Conservation (phyloP, 441 rosid species). For the Populus hybrid region DNA sequence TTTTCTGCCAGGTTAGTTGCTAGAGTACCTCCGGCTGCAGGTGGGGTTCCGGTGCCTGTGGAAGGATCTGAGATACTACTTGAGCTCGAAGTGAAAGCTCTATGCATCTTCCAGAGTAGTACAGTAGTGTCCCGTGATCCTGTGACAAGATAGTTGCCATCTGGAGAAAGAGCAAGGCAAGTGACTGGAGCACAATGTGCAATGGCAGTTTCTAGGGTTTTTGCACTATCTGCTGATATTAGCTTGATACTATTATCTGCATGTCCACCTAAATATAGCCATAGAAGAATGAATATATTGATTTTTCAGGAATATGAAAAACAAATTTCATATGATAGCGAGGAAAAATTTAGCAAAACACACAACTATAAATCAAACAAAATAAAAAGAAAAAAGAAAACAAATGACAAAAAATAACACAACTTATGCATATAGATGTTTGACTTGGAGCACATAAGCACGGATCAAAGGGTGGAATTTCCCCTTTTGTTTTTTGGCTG, state of each 20-base stretch:
- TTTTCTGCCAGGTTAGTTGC: constrained; percentile 56
- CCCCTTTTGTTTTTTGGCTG: not conserved
- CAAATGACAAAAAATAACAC: not conserved
- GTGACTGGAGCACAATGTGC: constrained; percentile 98
- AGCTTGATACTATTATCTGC: constrained; percentile 90
- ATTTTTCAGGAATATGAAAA: not conserved
- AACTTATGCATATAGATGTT: not conserved
- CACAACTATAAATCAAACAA: not conserved
- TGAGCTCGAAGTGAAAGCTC: constrained; percentile 47
- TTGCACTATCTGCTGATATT: constrained; percentile 85
- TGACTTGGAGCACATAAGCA: not conserved
- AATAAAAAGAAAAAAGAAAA: not conserved
- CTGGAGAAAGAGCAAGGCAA: constrained; percentile 89
- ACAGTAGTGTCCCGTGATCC: constrained; percentile 90
- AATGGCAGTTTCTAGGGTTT: constrained; percentile 78
- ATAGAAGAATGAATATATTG: constrained; percentile 6
- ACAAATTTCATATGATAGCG: not conserved
- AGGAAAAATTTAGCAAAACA: not conserved
- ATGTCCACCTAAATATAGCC: constrained; percentile 74
- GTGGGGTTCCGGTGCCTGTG: constrained; percentile 35
- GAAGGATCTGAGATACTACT: constrained; percentile 55
- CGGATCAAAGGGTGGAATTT: not conserved
- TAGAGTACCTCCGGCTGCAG: constrained; percentile 42
- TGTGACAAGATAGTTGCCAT: constrained; percentile 82
- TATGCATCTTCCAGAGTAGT: constrained; percentile 87